Evolutionary conservation across 495 filamentous ascomycete species (phyloP).

Genomic region (Hypoxylon rickii): DNA sequence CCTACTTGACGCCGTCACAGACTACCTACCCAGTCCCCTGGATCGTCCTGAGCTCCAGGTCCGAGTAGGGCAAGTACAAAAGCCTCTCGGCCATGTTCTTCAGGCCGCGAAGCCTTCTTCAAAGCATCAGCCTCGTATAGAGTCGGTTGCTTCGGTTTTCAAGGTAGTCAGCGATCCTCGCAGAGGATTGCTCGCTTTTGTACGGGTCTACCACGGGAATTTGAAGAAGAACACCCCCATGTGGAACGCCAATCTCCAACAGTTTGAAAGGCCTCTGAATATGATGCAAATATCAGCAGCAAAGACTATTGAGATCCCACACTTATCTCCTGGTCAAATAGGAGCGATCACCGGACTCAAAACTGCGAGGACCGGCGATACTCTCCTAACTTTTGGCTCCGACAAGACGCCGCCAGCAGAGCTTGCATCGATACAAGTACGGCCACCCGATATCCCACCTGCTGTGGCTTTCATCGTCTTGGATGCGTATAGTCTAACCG

Average conservation of each 20-base stretch:
- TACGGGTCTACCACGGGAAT: slow-evolving; percentile 87
- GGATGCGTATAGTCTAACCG: slow-evolving; percentile 78
- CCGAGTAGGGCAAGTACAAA: slow-evolving; percentile 61
- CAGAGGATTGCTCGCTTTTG: slow-evolving; percentile 87
- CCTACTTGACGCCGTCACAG: slow-evolving; percentile 82
- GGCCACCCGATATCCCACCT: slow-evolving; percentile 86
- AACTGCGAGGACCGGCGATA: slow-evolving; percentile 89
- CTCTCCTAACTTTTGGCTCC: slow-evolving; percentile 73
- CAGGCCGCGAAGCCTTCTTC: slow-evolving; percentile 49
- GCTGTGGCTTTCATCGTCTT: slow-evolving; percentile 95
- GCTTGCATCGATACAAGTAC: slow-evolving; percentile 76
- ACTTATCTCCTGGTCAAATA: slow-evolving; percentile 85
- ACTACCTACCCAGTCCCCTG: slow-evolving; percentile 81
- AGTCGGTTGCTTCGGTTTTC: slow-evolving; percentile 86
- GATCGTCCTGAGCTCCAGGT: slow-evolving; percentile 82
- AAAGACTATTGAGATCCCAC: slow-evolving; percentile 80
- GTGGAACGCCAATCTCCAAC: slow-evolving; percentile 85
- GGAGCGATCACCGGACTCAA: slow-evolving; percentile 95
- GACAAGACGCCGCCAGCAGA: slow-evolving; percentile 59
- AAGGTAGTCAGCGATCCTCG: slow-evolving; percentile 91
- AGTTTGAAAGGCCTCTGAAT: slow-evolving; percentile 79
- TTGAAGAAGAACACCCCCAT: slow-evolving; percentile 72
- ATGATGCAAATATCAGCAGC: slow-evolving; percentile 92
- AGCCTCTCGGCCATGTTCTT: slow-evolving; percentile 57
- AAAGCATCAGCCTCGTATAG: slow-evolving; percentile 57